phyloP scores from a whole-genome alignment of 805 yeast genomes.

The Kodamaea sagamina region DNA sequence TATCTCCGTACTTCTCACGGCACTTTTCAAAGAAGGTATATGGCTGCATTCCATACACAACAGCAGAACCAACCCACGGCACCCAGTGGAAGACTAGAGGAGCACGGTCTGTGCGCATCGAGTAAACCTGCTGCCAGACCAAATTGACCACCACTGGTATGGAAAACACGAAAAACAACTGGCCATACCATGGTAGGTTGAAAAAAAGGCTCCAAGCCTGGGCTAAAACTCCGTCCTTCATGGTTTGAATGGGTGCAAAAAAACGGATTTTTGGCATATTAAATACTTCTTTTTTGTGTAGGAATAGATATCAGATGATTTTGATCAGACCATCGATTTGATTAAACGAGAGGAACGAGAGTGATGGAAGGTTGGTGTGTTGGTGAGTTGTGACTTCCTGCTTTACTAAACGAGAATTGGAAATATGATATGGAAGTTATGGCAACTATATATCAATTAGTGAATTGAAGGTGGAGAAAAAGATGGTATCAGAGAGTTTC shows the following conservation, averaged over 20 bases:
- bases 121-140: constrained; percentile 64
- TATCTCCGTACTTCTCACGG: constrained; percentile 84
- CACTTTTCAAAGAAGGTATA: constrained; percentile 82
- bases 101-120: constrained; percentile 73
- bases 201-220: neutral
- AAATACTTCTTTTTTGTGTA: constrained; percentile 1
- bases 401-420: too few species aligned
- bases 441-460: too few species aligned
- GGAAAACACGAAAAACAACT: neutral
- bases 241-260: constrained; percentile 4
- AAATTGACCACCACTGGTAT: constrained; percentile 51
- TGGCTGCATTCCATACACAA: constrained; percentile 90
- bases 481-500: too few species aligned
- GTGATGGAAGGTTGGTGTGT: too few species aligned
- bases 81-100: constrained; percentile 90
- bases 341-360: neutral
- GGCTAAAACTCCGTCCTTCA: neutral
- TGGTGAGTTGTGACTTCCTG: too few species aligned
- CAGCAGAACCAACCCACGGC: constrained; percentile 95
- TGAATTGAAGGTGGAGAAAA: too few species aligned
- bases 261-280: constrained; percentile 3
- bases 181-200: neutral
- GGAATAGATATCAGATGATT: neutral
- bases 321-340: constrained; percentile 2
- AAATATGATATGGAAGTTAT: too few species aligned